A percentile compares a stretch with the other conserved stretches of the same genome.
phyloP scores from a whole-genome alignment of 495 filamentous ascomycete genomes.

The Aspergillus olivimuriae region DNA sequence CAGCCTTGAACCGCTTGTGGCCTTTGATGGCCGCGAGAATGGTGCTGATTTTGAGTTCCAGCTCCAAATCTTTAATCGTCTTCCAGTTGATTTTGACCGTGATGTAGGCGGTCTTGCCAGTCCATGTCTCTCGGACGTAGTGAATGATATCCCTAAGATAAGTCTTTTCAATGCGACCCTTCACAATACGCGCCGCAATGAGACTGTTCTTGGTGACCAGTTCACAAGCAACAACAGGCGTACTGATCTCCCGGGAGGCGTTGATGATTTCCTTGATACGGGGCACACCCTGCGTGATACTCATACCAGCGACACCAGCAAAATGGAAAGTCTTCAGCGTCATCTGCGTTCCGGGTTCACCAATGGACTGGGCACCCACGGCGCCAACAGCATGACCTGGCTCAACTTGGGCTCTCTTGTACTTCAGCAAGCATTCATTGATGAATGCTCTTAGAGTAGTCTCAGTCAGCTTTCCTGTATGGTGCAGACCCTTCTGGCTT shows the following conservation, averaged over 20 bases:
- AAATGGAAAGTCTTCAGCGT: conserved; percentile 99
- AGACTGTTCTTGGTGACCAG: conserved; percentile 64
- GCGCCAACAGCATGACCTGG: conserved; percentile 97
- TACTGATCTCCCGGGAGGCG: conserved; percentile 86
- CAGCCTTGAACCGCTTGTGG: conserved; percentile 69
- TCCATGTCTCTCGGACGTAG: conserved; percentile 78
- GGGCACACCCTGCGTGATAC: conserved; percentile 95
- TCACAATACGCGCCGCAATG: conserved; percentile 75
- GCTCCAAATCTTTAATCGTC: conserved; percentile 67
- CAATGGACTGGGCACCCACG: conserved; percentile 94
- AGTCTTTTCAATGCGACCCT: conserved; percentile 77
- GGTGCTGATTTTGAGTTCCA: conserved; percentile 63
- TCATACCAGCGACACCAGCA: conserved; percentile 98
- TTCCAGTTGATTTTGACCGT: conserved; percentile 70
- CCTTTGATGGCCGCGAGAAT: conserved; percentile 66
- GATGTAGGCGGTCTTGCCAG: conserved; percentile 63
- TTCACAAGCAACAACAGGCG: conserved; percentile 83
- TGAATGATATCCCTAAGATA: conserved; percentile 53
- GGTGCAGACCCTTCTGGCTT: conserved; percentile 47
- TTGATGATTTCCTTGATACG: conserved; percentile 99
- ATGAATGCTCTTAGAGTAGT: conserved; percentile 70
- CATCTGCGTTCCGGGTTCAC: conserved; percentile 98
- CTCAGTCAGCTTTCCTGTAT: conserved; percentile 73
- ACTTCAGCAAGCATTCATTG: conserved; percentile 76
- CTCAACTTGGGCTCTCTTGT: conserved; percentile 81